A percentile compares a stretch with the other conserved stretches of the same genome.
Conservation (phyloP, 164 flowering plant genomes). For the Vitis amurensis region DNA sequence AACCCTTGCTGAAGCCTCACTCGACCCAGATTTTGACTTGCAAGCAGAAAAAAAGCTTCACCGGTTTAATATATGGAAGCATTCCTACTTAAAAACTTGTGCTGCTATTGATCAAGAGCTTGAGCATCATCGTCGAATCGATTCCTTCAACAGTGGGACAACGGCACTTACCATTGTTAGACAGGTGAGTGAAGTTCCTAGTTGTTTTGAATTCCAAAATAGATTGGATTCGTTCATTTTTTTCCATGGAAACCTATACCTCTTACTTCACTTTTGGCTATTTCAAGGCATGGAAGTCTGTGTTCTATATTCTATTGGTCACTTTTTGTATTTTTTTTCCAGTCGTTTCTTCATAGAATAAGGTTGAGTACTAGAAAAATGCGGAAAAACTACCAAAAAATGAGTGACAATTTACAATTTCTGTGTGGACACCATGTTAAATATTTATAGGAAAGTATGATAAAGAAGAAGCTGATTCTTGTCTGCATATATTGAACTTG, state of each 20-base stretch:
- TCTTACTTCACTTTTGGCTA: too few species aligned
- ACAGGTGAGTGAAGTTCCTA: conserved; percentile 51
- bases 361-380: too few species aligned
- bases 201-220: not conserved
- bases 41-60: conserved; percentile 34
- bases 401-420: too few species aligned
- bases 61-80: conserved; percentile 65
- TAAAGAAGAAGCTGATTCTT: too few species aligned
- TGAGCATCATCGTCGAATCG: conserved; percentile 46
- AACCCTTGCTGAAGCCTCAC: conserved; percentile 41
- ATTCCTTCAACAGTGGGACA: conserved; percentile 79
- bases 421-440: too few species aligned
- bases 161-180: conserved; percentile 75
- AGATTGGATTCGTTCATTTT: not conserved
- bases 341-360: too few species aligned
- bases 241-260: not conserved
- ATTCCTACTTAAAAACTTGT: conserved; percentile 67
- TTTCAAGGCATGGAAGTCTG: too few species aligned
- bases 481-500: too few species aligned
- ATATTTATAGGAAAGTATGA: too few species aligned
- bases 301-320: too few species aligned
- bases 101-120: conserved; percentile 73
- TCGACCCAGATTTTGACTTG: conserved; percentile 32
- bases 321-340: too few species aligned
- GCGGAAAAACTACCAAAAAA: too few species aligned